A percentile compares a stretch with the other conserved stretches of the same genome.
phyloP scores from a whole-genome alignment of 106 monocot genomes.

The Apostasia ramifera region DNA sequence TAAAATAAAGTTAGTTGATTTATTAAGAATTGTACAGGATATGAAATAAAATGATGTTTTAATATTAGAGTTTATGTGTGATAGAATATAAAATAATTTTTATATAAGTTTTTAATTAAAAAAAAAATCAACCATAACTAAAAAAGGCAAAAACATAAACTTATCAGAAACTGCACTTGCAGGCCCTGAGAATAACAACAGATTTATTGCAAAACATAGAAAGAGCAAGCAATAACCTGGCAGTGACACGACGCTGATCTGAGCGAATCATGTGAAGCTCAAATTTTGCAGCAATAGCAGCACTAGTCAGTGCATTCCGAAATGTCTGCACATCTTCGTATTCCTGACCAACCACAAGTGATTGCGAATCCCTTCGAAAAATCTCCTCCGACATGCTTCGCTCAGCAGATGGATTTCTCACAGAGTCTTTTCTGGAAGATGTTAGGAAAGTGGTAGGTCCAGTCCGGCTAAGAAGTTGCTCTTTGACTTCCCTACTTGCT shows the following conservation, averaged over 20 bases:
- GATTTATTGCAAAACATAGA: not conserved
- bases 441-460: conserved; percentile 4
- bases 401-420: not conserved
- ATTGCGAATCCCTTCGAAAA: conserved; percentile 35
- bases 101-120: no score
- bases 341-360: conserved; percentile 43
- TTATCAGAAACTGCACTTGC: no score
- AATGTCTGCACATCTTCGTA: conserved; percentile 55
- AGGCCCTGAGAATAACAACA: not conserved
- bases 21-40: no score
- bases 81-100: no score
- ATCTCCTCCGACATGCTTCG: conserved; percentile 25
- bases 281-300: conserved; percentile 48
- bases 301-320: conserved; percentile 45
- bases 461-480: conserved; percentile 1
- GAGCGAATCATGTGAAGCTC: conserved; percentile 56
- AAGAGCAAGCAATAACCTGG: conserved; percentile 15
- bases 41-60: no score
- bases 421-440: conserved; percentile 19
- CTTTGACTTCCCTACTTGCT: not conserved
- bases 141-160: no score
- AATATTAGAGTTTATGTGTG: no score
- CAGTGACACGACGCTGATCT: conserved; percentile 56
- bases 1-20: no score
- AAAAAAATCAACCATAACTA: no score